Evolutionary conservation across 1,284 basidiomycete species (phyloP).

Genomic region (Sporisorium exsertum): DNA sequence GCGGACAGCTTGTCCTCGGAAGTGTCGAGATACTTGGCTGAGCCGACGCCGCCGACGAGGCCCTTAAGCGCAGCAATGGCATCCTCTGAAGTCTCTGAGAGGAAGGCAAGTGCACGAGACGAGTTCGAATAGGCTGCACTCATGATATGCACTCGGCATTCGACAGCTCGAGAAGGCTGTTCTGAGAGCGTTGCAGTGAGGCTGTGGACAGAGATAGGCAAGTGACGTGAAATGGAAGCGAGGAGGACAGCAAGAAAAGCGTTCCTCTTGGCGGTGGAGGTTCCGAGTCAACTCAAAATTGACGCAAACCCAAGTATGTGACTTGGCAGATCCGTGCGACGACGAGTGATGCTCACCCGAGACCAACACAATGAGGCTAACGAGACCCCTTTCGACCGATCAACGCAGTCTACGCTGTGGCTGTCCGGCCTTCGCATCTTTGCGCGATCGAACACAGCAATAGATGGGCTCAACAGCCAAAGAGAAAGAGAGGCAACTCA

Average conservation of each 20-base stretch:
- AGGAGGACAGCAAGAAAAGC: background rate
- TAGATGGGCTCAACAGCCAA: background rate
- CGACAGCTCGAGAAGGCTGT: constrained; percentile 2
- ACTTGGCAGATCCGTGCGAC: constrained; percentile 14
- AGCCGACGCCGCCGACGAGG: constrained; percentile 57
- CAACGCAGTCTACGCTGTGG: too few species aligned
- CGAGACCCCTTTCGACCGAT: too few species aligned
- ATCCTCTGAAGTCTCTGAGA: constrained; percentile 66
- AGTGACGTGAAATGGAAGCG: background rate
- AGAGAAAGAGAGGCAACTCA: background rate
- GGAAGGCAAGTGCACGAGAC: constrained; percentile 61
- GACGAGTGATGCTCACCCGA: background rate
- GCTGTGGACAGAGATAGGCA: background rate
- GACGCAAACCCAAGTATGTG: background rate
- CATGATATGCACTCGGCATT: constrained; percentile 22
- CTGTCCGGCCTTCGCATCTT: too few species aligned
- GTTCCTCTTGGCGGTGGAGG: constrained; percentile 17
- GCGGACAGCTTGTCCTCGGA: constrained; percentile 55
- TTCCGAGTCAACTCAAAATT: background rate
- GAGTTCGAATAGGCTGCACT: constrained; percentile 57
- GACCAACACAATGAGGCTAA: constrained; percentile 9
- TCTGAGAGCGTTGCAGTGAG: background rate
- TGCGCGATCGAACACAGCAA: background rate
- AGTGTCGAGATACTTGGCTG: constrained; percentile 61
- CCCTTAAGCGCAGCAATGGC: constrained; percentile 62